Evolutionary conservation across 305 asterid species (phyloP).

Genomic region (Solanum hybrid): DNA sequence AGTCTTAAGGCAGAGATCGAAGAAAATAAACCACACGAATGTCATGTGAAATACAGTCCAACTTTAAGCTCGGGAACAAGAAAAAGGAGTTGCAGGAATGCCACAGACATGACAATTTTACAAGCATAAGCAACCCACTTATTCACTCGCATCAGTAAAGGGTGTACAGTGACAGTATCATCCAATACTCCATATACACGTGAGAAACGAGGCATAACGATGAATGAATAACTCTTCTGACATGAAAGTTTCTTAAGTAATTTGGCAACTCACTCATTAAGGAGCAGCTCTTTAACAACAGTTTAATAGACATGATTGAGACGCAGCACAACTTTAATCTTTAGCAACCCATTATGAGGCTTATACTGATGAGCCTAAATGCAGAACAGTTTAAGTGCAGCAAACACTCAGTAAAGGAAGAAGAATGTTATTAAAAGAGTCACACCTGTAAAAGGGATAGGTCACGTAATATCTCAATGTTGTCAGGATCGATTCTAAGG

Average conservation of each 20-base stretch:
- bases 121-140: background rate
- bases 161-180: background rate
- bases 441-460: constrained; percentile 92
- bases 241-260: background rate
- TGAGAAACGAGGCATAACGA: background rate
- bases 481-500: constrained; percentile 90
- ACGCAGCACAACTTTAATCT: background rate
- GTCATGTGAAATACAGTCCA: background rate
- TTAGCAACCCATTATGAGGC: background rate
- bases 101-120: background rate
- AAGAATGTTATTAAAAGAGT: constrained; percentile 5
- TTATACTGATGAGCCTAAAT: background rate
- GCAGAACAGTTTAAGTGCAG: background rate
- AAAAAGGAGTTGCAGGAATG: background rate
- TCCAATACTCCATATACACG: background rate
- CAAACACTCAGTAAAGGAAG: background rate
- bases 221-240: background rate
- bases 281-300: background rate
- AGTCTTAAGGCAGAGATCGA: background rate
- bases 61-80: background rate
- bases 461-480: constrained; percentile 93
- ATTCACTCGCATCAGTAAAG: background rate
- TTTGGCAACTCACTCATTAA: background rate
- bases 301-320: background rate
- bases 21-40: background rate